phyloP scores from a whole-genome alignment of 2,329 filamentous ascomycete genomes.

The Botryotinia narcissicola region DNA sequence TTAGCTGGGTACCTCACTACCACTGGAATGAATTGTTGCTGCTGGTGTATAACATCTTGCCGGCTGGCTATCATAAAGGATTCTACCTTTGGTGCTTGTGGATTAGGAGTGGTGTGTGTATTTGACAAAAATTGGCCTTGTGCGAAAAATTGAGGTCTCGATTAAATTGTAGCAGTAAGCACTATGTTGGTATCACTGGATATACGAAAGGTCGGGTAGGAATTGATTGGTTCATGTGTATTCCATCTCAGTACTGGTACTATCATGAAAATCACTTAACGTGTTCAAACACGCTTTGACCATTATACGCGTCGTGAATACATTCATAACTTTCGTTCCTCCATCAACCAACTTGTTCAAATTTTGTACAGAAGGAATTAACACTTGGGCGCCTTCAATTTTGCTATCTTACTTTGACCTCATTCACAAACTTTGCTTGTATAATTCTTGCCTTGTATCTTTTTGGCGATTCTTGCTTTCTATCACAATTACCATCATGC shows the following conservation, averaged over 20 bases:
- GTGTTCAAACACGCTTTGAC: conserved; percentile 29
- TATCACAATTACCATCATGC: conserved; percentile 34
- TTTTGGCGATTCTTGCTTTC: conserved; percentile 18
- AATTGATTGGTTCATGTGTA: neutral
- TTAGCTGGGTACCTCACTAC: neutral
- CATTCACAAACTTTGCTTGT: neutral
- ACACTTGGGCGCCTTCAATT: conserved; percentile 23
- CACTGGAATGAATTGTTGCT: neutral
- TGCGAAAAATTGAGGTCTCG: neutral
- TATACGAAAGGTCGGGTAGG: neutral
- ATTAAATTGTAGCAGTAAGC: neutral
- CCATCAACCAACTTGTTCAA: conserved; percentile 14
- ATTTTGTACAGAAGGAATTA: conserved; percentile 16
- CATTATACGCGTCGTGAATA: conserved; percentile 22
- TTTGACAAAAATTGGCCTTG: neutral
- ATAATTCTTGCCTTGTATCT: conserved; percentile 13
- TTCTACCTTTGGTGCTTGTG: neutral
- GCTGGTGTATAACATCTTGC: neutral
- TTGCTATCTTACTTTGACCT: conserved; percentile 17
- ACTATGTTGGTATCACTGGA: neutral
- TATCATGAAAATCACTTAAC: conserved; percentile 32
- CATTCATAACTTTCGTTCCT: conserved; percentile 22
- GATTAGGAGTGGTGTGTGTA: neutral
- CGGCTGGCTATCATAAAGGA: neutral
- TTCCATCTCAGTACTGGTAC: neutral